These are phyloP conservation scores for Verticillium klebahnii DNA, from an alignment of 2,329 filamentous ascomycete species.

Conservation along the genomic window DNA sequence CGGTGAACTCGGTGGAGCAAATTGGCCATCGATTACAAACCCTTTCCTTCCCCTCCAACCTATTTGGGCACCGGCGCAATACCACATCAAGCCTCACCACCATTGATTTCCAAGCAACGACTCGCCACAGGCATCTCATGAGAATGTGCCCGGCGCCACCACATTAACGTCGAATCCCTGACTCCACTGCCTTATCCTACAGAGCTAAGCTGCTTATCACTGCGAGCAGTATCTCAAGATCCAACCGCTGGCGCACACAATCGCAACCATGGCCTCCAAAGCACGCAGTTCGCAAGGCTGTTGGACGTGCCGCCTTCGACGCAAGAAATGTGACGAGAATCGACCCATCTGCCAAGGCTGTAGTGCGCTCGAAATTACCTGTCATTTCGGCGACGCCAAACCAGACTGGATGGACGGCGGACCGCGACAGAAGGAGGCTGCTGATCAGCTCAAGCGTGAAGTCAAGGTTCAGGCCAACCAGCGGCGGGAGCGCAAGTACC, in stretches of 20 bases:
- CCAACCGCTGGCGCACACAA: not conserved
- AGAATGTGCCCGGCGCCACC: not conserved
- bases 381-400: constrained; percentile 46
- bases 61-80: not conserved
- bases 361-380: constrained; percentile 49
- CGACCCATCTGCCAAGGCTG: constrained; percentile 49
- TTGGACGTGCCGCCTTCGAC: constrained; percentile 57
- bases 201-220: not conserved
- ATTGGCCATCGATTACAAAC: not conserved
- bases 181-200: not conserved
- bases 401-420: constrained; percentile 53
- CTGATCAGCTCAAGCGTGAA: constrained; percentile 16
- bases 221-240: not conserved
- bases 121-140: not conserved
- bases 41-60: not conserved
- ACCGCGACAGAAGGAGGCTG: constrained; percentile 16
- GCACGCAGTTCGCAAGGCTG: constrained; percentile 44
- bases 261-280: constrained; percentile 12
- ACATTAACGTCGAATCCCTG: not conserved
- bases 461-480: constrained; percentile 17
- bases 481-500: constrained; percentile 39
- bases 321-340: constrained; percentile 57
- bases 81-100: not conserved
- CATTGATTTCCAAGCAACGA: not conserved
- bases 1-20: too few species aligned